phyloP scores from a whole-genome alignment of 1,284 basidiomycete species.

The Cryptococcus deneoformans region DNA sequence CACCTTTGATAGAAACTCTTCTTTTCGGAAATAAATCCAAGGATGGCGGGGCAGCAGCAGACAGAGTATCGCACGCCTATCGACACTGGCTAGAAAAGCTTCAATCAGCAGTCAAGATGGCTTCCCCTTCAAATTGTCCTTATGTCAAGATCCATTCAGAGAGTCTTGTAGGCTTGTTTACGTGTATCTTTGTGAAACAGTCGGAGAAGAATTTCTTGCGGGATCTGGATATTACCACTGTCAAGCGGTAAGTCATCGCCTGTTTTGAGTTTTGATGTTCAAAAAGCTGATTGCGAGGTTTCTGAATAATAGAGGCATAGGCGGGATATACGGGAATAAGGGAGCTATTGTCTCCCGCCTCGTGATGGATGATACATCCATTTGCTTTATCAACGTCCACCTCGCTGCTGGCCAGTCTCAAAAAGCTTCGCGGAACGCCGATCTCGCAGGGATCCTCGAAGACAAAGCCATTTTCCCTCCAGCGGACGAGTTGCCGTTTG shows the following conservation, averaged over 20 bases:
- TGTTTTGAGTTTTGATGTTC: neutral
- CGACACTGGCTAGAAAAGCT: constrained; percentile 83
- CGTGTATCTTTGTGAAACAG: constrained; percentile 70
- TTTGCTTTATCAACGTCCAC: constrained; percentile 96
- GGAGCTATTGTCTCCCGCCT: constrained; percentile 90
- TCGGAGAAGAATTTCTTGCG: constrained; percentile 55
- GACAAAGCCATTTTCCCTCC: constrained; percentile 67
- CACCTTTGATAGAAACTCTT: constrained; percentile 59
- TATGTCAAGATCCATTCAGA: constrained; percentile 82
- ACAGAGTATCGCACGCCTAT: constrained; percentile 78
- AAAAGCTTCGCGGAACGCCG: constrained; percentile 76
- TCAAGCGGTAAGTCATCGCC: constrained; percentile 58
- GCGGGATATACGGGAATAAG: constrained; percentile 93
- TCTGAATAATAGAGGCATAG: constrained; percentile 57
- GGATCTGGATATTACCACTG: constrained; percentile 69
- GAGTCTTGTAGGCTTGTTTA: constrained; percentile 86
- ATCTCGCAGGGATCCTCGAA: constrained; percentile 80
- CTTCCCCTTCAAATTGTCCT: constrained; percentile 63
- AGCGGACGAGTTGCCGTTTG: constrained; percentile 63
- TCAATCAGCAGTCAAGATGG: constrained; percentile 64
- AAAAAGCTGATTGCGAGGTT: neutral
- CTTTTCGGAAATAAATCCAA: constrained; percentile 71
- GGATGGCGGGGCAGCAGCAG: constrained; percentile 40
- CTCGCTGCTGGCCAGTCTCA: constrained; percentile 89
- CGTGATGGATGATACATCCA: constrained; percentile 82